Evolutionary conservation across 2,329 filamentous ascomycete genomes (phyloP), one percentile per base, ranked within the genome.

Genomic region (Knoxdaviesia proteae): DNA sequence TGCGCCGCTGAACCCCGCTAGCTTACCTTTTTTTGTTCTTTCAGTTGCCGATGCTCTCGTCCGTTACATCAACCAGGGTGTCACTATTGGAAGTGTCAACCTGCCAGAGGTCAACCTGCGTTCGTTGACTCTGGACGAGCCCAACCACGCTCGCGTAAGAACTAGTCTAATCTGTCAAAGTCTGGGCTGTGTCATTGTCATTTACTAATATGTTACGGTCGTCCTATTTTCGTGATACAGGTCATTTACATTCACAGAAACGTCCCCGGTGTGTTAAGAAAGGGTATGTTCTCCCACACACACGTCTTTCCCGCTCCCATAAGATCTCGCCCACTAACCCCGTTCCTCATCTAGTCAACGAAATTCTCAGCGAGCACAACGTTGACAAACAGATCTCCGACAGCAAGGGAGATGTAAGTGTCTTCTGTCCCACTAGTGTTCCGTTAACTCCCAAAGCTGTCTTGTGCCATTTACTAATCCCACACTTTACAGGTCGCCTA

Each of bases 301-400:
- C 40, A 33, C 5, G n/a, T 34, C n/a, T n/a, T 43, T 7, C 38
- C 38, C 32, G 10, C 7, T 6, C n/a, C 8, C 7, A 37, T 31
- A 36, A 38, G 31, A 5, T 5, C 6, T 20, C 42, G 9, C 39
- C 39, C 34, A 40, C 9, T 9, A 10, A 10, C 29, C 41, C 36
- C 35, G 30, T 30, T 6, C 20, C 20, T 37, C 33, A 34, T 33
- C 7, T 48, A 78, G 90, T 98, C 50, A 98, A 98, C 67, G 83
- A 90, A 54, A 84, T 96, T 48, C 71, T 98, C 40, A 83, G 81
- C 38, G 78, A 92, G 54, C 87, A 98, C 67, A 98, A 98, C 59
- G 87, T 98, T 52, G 88, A 94, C 65, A 96, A 96, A 69, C 90
- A 98, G 63, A 96, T 92, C 67, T 90, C 84, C 41, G 90, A 96